Evolutionary conservation across 345 rosid genomes (phyloP).

Genomic region (Boechera stricta): DNA sequence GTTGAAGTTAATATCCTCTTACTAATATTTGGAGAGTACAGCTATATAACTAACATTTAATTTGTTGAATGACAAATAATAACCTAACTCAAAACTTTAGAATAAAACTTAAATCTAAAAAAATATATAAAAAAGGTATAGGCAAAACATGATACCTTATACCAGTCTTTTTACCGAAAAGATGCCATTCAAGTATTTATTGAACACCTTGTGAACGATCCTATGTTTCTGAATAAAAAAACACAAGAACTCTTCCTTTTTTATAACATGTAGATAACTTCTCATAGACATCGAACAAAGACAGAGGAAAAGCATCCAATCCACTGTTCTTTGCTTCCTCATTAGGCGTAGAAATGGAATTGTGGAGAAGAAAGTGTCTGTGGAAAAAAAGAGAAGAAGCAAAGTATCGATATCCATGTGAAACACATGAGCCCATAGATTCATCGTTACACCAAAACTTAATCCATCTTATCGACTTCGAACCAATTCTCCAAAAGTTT

Average conservation of each 20-base stretch:
- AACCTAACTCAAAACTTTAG: too few relatives aligned
- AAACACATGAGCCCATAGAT: too few relatives aligned
- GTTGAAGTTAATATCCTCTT: too few relatives aligned
- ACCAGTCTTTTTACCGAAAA: background rate
- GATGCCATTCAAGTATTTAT: background rate
- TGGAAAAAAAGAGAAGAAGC: constrained; percentile 6
- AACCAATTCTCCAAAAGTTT: too few relatives aligned
- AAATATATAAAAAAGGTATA: background rate
- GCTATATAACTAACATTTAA: too few relatives aligned
- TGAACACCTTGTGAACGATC: constrained; percentile 19
- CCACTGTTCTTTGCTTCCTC: constrained; percentile 32
- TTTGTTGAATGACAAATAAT: too few relatives aligned
- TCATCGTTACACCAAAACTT: too few relatives aligned
- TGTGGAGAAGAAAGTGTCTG: background rate
- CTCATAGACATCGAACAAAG: background rate
- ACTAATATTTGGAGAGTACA: too few relatives aligned
- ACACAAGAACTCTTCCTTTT: background rate
- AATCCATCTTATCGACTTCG: too few relatives aligned
- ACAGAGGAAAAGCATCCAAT: constrained; percentile 11
- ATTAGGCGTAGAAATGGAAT: constrained; percentile 13
- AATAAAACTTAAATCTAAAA: too few relatives aligned
- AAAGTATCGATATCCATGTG: constrained; percentile 32
- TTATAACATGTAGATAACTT: constrained; percentile 1
- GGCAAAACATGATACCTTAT: constrained; percentile 26
- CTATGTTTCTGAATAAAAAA: constrained; percentile 29